phyloP scores from a whole-genome alignment of 495 filamentous ascomycete species.

The Amphirosellinia nigrospora region DNA sequence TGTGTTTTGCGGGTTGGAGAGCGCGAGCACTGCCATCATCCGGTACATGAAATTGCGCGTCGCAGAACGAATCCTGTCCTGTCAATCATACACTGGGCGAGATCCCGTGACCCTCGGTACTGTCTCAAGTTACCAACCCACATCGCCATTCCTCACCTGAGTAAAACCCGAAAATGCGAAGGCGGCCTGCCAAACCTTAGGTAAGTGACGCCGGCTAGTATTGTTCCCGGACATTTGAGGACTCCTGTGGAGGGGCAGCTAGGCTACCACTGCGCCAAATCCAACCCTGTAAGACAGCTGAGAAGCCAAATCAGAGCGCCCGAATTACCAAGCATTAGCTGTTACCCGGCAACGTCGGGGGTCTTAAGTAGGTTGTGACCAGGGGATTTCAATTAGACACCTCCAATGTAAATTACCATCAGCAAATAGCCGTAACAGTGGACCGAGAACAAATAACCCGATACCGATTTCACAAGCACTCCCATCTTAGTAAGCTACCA shows the following conservation, averaged over 20 bases:
- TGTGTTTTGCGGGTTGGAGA: constrained; percentile 3
- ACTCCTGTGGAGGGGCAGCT: background rate
- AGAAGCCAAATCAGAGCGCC: constrained; percentile 7
- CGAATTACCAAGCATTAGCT: constrained; percentile 18
- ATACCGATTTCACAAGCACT: background rate
- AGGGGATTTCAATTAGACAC: background rate
- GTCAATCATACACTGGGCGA: constrained; percentile 13
- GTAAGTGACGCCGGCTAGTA: background rate
- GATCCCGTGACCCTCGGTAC: constrained; percentile 15
- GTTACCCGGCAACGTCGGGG: constrained; percentile 2
- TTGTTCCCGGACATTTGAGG: constrained; percentile 9
- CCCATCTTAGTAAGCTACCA: background rate
- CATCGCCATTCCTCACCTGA: constrained; percentile 6
- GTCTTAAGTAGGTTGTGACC: background rate
- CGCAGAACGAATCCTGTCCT: background rate
- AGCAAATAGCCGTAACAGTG: background rate
- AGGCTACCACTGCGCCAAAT: background rate
- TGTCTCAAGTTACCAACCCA: constrained; percentile 14
- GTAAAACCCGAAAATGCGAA: background rate
- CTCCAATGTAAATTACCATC: background rate
- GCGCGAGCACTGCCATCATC: constrained; percentile 24
- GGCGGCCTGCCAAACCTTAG: background rate
- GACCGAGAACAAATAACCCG: background rate
- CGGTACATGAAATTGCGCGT: constrained; percentile 23
- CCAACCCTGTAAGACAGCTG: background rate